Base-by-base conservation (phyloP, 257 asterid genomes). In the Catharanthus roseus region DNA sequence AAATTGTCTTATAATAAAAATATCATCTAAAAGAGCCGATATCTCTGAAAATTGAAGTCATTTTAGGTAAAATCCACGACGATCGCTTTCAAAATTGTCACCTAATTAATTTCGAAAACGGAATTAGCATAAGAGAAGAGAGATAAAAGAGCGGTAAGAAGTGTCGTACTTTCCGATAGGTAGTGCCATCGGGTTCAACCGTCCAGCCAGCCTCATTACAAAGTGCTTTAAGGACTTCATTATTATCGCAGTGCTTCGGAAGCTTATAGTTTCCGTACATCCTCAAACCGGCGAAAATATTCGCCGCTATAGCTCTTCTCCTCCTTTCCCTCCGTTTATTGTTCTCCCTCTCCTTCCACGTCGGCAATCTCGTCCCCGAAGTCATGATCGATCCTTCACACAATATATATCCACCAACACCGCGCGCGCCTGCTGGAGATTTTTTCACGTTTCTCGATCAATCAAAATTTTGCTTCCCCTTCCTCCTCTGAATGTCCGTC, bases 341-440 rank as follows among this genome's bases (percentile, higher is more conserved):
- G 78, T 88, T 88, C 90, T 88, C 92, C 76, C 92, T 81, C 81
- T 88, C 95, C 84, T 85, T 88, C 92, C 92, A 88, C 28, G 95
- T 79, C 56, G 95, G 92, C 78, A 75, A 73, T 75, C 95, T 83
- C 77, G 87, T 67, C 69, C 88, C 91, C 51, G 80, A 75, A 70
- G 84, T 83, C 85, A 83, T 83, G n/a, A 44, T 47, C 8, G 12
- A 15, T 63, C 24, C n/a, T n/a, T n/a, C n/a, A n/a, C n/a, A n/a
- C n/a, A n/a, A n/a, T n/a, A n/a, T n/a, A n/a, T n/a, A n/a, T n/a
- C n/a, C n/a, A n/a, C n/a, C n/a, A n/a, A n/a, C n/a, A n/a, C n/a
- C n/a, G n/a, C n/a, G n/a, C n/a, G n/a, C n/a, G n/a, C n/a, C n/a
- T n/a, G n/a, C n/a, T n/a, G n/a, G n/a, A n/a, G n/a, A n/a, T n/a